A percentile compares a stretch with the other conserved stretches of the same genome.
phyloP scores from a whole-genome alignment of 208 protist genomes.

The Leishmania gerbilli region DNA sequence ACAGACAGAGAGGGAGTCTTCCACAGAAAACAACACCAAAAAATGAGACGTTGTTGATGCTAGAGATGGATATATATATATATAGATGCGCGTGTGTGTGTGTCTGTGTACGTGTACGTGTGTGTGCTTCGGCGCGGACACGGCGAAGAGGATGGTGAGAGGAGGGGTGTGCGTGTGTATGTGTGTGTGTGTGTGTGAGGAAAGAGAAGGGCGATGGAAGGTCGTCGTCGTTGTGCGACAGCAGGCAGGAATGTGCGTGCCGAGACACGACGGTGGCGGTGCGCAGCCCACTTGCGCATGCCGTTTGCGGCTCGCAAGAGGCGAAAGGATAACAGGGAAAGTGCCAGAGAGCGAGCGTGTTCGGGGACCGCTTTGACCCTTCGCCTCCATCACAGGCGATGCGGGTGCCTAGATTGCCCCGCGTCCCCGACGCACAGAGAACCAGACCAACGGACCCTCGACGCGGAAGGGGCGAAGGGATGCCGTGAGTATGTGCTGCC shows the following conservation, averaged over 20 bases:
- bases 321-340: neutral
- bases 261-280: neutral
- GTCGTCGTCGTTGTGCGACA: neutral
- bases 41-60: neutral
- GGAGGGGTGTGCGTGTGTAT: neutral
- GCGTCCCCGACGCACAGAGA: neutral
- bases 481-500: neutral
- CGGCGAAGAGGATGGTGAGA: neutral
- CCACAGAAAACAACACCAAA: neutral
- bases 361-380: neutral
- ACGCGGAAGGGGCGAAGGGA: neutral
- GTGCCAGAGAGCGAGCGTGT: neutral
- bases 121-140: neutral
- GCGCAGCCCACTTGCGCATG: neutral
- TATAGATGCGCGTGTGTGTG: neutral
- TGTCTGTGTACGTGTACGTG: neutral
- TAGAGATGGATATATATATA: neutral
- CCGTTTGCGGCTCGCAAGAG: neutral
- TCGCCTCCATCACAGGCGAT: neutral
- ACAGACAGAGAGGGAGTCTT: neutral
- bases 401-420: neutral
- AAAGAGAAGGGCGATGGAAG: neutral
- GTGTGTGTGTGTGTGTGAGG: no score
- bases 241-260: neutral
- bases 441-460: neutral